Percentiles rank a stretch among this genome's conserved stretches.
These are phyloP conservation scores for Heliamphora exappendiculata DNA, from an alignment of 148 eudicot species.

Conservation along the genomic window DNA sequence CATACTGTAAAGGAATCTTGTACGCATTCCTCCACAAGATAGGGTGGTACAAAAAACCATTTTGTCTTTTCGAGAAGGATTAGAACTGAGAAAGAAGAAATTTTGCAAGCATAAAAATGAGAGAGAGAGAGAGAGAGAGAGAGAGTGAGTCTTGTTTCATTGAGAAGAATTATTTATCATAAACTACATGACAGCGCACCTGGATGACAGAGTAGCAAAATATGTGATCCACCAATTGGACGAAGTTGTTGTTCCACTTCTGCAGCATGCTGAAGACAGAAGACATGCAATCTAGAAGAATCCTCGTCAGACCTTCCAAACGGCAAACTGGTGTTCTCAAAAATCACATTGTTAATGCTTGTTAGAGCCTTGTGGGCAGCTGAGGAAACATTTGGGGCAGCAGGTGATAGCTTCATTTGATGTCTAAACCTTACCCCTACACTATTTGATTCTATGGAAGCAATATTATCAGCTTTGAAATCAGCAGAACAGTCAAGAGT, in stretches of 20 bases:
- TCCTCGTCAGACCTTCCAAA: conserved; percentile 55
- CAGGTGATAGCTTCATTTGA: conserved; percentile 7
- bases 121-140: background rate
- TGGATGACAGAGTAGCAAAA: conserved; percentile 89
- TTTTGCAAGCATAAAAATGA: background rate
- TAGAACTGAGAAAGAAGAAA: background rate
- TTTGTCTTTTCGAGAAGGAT: background rate
- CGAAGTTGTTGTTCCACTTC: conserved; percentile 69
- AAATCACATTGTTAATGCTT: conserved; percentile 14
- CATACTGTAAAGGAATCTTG: background rate
- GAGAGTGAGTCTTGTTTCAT: background rate
- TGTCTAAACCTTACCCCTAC: conserved; percentile 17
- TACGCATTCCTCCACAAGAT: background rate
- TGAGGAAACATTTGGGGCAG: conserved; percentile 16
- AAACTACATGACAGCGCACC: conserved; percentile 36
- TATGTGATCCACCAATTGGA: conserved; percentile 69
- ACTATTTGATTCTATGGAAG: conserved; percentile 27
- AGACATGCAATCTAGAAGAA: conserved; percentile 84
- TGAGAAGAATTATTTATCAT: background rate
- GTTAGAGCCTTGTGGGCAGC: conserved; percentile 16
- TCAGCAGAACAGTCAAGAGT: conserved; percentile 35
- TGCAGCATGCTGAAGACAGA: conserved; percentile 93
- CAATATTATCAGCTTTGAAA: conserved; percentile 26
- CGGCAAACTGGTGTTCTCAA: conserved; percentile 22
- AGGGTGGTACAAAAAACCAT: background rate